These are phyloP conservation scores for Exophiala phaeomuriformis DNA, from an alignment of 2,329 filamentous ascomycete species.

Conservation along the genomic window DNA sequence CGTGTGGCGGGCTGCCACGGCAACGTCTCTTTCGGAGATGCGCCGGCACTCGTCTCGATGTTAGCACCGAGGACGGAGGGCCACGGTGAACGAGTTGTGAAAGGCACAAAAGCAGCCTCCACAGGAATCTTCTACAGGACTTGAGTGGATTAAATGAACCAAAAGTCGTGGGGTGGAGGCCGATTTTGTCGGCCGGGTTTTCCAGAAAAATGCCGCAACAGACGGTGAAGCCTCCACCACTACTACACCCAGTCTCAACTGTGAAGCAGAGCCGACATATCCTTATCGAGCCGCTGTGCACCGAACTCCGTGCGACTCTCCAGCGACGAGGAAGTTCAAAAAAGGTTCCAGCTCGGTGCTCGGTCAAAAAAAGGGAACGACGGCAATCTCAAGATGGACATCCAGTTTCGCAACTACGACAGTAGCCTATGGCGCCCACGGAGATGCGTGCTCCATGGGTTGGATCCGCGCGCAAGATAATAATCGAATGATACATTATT, in stretches of 20 bases:
- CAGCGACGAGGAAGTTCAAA: not conserved
- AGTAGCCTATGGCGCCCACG: not conserved
- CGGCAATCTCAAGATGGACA: slow-evolving; percentile 11
- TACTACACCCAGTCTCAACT: not conserved
- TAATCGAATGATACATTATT: too few species aligned
- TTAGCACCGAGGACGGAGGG: too few species aligned
- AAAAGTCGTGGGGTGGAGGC: not conserved
- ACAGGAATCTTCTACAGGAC: slow-evolving; percentile 1
- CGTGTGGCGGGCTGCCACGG: too few species aligned
- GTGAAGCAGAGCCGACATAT: too few species aligned
- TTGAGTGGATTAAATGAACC: not conserved
- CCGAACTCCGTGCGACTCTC: not conserved
- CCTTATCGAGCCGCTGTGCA: not conserved
- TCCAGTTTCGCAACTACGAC: not conserved
- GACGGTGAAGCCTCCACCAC: not conserved
- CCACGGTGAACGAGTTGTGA: too few species aligned
- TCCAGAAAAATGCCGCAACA: slow-evolving; percentile 1
- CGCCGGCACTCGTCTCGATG: too few species aligned
- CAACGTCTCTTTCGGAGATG: too few species aligned
- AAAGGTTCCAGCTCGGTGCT: not conserved
- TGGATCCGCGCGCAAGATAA: not conserved
- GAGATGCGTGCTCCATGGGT: slow-evolving; percentile 8
- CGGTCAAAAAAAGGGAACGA: not conserved
- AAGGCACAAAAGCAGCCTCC: slow-evolving; percentile 1
- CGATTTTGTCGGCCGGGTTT: not conserved